Evolutionary conservation across 345 rosid species (phyloP).

Genomic region (Eucalyptus paniculata): DNA sequence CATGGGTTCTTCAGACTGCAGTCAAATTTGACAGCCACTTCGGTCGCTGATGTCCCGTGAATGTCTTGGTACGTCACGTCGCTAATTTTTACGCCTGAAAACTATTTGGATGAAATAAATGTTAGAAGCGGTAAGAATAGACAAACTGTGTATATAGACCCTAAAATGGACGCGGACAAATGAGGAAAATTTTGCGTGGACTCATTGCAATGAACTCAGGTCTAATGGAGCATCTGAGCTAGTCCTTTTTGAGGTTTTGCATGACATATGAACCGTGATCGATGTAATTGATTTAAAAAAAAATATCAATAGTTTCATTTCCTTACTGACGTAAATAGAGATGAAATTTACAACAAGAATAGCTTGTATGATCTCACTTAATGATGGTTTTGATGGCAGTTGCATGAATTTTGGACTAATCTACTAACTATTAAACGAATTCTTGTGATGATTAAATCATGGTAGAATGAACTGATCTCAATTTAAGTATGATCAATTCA

Average conservation of each 20-base stretch:
- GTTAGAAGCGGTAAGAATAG: not conserved
- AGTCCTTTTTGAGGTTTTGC: not conserved
- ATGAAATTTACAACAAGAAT: not conserved
- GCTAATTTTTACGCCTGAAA: conserved; percentile 49
- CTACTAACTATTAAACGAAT: not conserved
- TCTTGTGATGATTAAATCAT: not conserved
- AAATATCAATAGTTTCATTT: not conserved
- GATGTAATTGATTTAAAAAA: not conserved
- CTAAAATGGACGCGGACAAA: not conserved
- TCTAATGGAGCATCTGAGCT: not conserved
- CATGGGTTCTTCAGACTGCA: conserved; percentile 57
- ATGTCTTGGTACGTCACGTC: conserved; percentile 46
- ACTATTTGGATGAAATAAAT: conserved; percentile 7
- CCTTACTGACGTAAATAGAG: not conserved
- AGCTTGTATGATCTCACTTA: not conserved
- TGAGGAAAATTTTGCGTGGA: not conserved
- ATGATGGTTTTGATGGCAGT: not conserved
- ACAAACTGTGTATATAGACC: not conserved
- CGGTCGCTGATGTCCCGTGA: conserved; percentile 48
- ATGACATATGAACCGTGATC: not conserved
- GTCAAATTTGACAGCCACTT: conserved; percentile 50
- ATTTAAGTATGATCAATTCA: not conserved
- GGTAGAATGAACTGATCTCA: not conserved
- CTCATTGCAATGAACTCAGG: not conserved
- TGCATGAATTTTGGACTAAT: not conserved